A percentile compares a stretch with the other conserved stretches of the same genome.
Evolutionary conservation across 129 eudicot species (phyloP).

Genomic region (Flaveria robusta): DNA sequence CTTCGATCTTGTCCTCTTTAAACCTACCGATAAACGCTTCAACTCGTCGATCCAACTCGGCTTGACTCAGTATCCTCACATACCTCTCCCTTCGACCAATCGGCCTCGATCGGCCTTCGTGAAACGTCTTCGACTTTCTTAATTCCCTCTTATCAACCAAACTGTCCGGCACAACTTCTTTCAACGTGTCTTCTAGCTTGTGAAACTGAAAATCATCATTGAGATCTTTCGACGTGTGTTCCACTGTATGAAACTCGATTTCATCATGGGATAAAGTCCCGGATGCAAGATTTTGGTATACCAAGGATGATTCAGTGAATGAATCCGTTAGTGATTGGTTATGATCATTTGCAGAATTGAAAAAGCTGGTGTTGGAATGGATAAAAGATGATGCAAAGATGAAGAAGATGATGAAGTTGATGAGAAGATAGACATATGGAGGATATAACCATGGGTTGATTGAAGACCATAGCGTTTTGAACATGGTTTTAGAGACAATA

Average conservation of each 20-base stretch:
- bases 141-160: conserved; percentile 46
- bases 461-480: conserved; percentile 30
- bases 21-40: conserved; percentile 63
- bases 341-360: conserved; percentile 34
- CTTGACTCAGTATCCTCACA: conserved; percentile 38
- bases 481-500: conserved; percentile 36
- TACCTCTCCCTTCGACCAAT: conserved; percentile 46
- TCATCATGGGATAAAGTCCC: conserved; percentile 20
- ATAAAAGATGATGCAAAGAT: conserved; percentile 40
- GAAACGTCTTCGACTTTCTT: conserved; percentile 61
- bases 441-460: conserved; percentile 54
- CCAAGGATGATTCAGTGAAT: conserved; percentile 17
- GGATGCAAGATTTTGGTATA: neutral
- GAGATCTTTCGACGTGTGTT: neutral
- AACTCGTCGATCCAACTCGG: conserved; percentile 57
- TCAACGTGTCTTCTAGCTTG: too few species aligned
- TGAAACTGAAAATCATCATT: too few species aligned
- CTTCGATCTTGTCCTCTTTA: conserved; percentile 36
- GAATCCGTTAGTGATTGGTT: neutral
- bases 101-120: conserved; percentile 41
- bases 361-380: conserved; percentile 31
- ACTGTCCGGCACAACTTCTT: neutral
- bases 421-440: conserved; percentile 54
- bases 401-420: conserved; percentile 56
- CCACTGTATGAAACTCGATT: conserved; percentile 9